These are phyloP conservation scores for Cerioporus squamosus DNA, from an alignment of 1,284 basidiomycete genomes.

Conservation along the genomic window DNA sequence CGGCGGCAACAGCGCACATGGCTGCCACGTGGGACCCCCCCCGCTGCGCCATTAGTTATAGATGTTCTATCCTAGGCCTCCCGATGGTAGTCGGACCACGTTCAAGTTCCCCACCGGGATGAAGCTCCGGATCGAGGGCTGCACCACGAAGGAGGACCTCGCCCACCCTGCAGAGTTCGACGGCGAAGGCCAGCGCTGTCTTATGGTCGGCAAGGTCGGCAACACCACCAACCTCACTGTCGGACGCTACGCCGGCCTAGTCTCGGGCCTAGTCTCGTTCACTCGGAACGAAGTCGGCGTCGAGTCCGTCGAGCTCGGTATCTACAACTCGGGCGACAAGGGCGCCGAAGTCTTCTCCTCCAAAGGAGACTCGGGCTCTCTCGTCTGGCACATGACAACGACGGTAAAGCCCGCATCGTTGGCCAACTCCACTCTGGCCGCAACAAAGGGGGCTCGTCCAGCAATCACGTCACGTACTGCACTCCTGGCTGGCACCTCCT, in stretches of 20 bases:
- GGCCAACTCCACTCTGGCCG: constrained; percentile 41
- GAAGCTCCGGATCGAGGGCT: constrained; percentile 25
- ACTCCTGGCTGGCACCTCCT: too few species aligned
- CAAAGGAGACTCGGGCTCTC: constrained; percentile 31
- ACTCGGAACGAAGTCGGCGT: constrained; percentile 16
- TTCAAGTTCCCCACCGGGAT: constrained; percentile 23
- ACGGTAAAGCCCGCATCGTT: constrained; percentile 31
- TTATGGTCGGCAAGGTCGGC: constrained; percentile 26
- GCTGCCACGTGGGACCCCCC: too few species aligned
- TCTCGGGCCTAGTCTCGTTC: constrained; percentile 22
- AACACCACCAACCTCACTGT: constrained; percentile 27
- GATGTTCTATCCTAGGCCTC: too few species aligned
- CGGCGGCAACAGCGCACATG: too few species aligned
- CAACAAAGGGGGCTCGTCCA: constrained; percentile 35
- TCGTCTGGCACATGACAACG: too few species aligned
- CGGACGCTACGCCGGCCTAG: constrained; percentile 27
- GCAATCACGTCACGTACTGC: constrained; percentile 40
- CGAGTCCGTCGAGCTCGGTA: constrained; percentile 26
- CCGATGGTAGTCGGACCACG: too few species aligned
- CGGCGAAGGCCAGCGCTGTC: constrained; percentile 20
- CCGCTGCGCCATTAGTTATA: too few species aligned
- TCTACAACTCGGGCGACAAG: constrained; percentile 24
- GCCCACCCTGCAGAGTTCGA: constrained; percentile 24
- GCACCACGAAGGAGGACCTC: constrained; percentile 22
- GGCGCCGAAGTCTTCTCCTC: constrained; percentile 20